Percentiles rank a stretch among this genome's conserved stretches.
Evolutionary conservation across 176 grass and related monocot species (phyloP).

Genomic region (Avena atlantica): DNA sequence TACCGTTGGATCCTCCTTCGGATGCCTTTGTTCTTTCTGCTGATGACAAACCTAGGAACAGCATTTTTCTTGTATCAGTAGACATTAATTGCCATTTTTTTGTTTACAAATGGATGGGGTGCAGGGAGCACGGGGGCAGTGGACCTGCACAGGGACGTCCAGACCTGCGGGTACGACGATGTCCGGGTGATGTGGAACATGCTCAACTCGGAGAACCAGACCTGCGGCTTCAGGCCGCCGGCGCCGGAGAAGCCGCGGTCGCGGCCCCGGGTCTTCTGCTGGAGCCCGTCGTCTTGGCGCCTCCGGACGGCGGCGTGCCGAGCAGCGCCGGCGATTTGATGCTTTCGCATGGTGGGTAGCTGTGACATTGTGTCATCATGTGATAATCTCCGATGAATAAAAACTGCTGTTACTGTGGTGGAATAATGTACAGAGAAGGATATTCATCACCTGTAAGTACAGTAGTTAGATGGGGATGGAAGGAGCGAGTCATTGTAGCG

Average conservation of each 20-base stretch:
- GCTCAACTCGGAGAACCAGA: constrained; percentile 58
- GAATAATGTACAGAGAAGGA: neutral
- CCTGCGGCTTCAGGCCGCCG: neutral
- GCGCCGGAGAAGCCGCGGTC: constrained; percentile 44
- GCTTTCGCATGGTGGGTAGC: neutral
- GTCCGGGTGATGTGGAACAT: constrained; percentile 97
- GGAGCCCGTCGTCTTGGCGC: constrained; percentile 53
- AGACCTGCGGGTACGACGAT: constrained; percentile 84
- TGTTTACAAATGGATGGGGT: neutral
- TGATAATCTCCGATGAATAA: neutral
- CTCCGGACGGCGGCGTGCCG: constrained; percentile 8
- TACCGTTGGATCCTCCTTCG: neutral
- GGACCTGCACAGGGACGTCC: constrained; percentile 72
- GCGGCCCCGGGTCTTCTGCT: neutral
- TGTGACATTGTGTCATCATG: neutral
- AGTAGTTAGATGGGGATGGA: neutral
- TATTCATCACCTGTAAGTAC: neutral
- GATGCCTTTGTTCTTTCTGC: neutral
- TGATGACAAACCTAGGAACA: neutral
- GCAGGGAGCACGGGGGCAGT: constrained; percentile 69
- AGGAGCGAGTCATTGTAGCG: neutral
- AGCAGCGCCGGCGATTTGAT: neutral
- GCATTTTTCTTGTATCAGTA: too few relatives aligned
- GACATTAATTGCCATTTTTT: too few relatives aligned
- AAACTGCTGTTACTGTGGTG: neutral